A percentile compares a stretch with the other conserved stretches of the same genome.
phyloP scores from a whole-genome alignment of 179 eudicot species.

The Drosera spatulata region DNA sequence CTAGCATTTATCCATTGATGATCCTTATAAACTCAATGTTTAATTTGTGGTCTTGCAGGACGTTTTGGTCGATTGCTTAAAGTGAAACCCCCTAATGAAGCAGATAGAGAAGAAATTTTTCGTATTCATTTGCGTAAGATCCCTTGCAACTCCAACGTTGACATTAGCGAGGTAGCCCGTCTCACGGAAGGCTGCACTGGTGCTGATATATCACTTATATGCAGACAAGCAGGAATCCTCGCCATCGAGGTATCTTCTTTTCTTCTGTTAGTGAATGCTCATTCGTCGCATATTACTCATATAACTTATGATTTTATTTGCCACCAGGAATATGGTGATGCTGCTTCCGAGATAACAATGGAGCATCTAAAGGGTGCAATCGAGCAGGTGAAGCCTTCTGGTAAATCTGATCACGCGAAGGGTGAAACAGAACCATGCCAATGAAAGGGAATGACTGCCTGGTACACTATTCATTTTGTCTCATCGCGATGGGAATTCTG shows the following conservation, averaged over 20 bases:
- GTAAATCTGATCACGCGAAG: no score
- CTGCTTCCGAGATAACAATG: conserved; percentile 53
- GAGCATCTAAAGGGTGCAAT: conserved; percentile 62
- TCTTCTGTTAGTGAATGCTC: not conserved
- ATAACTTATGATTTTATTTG: conserved; percentile 3
- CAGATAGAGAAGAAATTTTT: conserved; percentile 68
- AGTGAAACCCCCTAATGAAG: conserved; percentile 78
- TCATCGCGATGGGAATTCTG: no score
- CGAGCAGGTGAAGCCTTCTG: conserved; percentile 1
- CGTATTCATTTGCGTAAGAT: conserved; percentile 60
- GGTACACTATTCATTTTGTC: no score
- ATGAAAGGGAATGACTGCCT: no score
- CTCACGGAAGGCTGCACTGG: conserved; percentile 80
- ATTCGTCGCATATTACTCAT: not conserved
- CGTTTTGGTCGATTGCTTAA: conserved; percentile 81
- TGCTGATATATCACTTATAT: conserved; percentile 77
- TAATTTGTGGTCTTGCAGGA: conserved; percentile 29
- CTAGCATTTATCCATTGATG: no score
- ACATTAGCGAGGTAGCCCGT: conserved; percentile 45
- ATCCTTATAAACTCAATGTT: no score
- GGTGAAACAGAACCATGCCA: no score
- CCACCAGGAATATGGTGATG: conserved; percentile 56
- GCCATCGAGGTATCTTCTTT: conserved; percentile 53
- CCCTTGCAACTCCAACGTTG: conserved; percentile 61
- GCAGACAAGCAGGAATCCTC: conserved; percentile 68